phyloP scores from a whole-genome alignment of 1,284 basidiomycete genomes.

The Ceratobasidium sp. region DNA sequence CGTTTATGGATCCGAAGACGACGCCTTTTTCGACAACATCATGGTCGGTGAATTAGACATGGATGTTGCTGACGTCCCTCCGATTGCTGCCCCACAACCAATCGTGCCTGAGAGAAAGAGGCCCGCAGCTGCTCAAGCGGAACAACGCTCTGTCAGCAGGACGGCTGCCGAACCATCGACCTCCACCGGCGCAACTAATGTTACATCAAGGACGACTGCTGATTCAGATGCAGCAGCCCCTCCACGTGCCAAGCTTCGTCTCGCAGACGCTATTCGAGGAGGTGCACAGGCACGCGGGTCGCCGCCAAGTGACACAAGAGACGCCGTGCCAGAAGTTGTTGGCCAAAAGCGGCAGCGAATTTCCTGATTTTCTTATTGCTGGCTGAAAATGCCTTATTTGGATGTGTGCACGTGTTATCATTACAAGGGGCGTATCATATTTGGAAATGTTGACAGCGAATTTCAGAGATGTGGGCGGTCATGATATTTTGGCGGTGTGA shows the following conservation, averaged over 20 bases:
- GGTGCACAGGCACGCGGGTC: not conserved
- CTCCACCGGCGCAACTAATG: not conserved
- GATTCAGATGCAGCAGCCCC: not conserved
- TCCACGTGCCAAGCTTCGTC: slow-evolving; percentile 12
- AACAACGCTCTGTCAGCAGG: not conserved
- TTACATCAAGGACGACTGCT: not conserved
- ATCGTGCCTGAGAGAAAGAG: not conserved
- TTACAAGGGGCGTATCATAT: slow-evolving; percentile 4
- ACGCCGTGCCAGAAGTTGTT: not conserved
- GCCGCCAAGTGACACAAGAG: not conserved
- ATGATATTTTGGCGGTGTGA: not conserved
- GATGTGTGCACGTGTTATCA: not conserved
- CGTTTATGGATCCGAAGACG: slow-evolving; percentile 41
- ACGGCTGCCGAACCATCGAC: not conserved
- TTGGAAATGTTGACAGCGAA: not conserved
- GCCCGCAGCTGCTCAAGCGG: slow-evolving; percentile 2
- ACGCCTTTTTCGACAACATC: slow-evolving; percentile 44
- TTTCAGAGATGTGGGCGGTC: not conserved
- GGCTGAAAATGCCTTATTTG: not conserved
- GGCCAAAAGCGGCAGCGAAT: slow-evolving; percentile 31
- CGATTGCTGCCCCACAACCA: not conserved
- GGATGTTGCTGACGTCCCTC: slow-evolving; percentile 28
- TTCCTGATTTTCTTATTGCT: slow-evolving; percentile 1
- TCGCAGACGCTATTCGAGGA: slow-evolving; percentile 33
- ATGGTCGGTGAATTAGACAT: slow-evolving; percentile 35